Conservation (phyloP, 2,329 filamentous ascomycete species). For the Boeremia lycopersici region DNA sequence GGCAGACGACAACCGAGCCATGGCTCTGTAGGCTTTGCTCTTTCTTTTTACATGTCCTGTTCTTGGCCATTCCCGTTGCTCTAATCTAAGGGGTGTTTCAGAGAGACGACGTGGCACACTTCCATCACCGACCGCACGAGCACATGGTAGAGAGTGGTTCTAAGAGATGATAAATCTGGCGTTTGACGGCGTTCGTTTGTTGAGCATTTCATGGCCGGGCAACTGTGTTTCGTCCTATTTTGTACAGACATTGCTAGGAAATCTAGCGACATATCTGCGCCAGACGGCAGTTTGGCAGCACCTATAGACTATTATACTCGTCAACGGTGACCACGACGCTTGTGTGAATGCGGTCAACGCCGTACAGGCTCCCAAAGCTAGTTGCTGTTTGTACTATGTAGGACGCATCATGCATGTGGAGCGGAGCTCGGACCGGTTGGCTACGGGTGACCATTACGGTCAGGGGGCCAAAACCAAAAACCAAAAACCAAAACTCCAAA, state of each 20-base stretch:
- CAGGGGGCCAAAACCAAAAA: too few relatives aligned
- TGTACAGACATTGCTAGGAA: conserved; percentile 22
- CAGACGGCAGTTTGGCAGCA: neutral
- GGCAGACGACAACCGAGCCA: neutral
- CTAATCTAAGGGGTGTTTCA: neutral
- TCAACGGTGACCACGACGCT: neutral
- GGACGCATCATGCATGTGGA: conserved; percentile 6
- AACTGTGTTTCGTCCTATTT: conserved; percentile 1
- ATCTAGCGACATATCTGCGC: conserved; percentile 8
- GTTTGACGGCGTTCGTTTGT: conserved; percentile 1
- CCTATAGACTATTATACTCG: conserved; percentile 3
- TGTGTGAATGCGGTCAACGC: neutral
- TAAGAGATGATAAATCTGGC: neutral
- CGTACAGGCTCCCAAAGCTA: too few relatives aligned
- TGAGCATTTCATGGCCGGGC: conserved; percentile 8
- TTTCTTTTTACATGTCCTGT: neutral
- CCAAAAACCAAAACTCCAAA: too few relatives aligned
- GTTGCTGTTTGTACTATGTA: neutral
- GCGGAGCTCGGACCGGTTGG: conserved; percentile 17
- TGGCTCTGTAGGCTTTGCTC: neutral
- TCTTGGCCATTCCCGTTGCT: neutral
- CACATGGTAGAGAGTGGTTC: neutral
- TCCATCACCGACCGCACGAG: neutral
- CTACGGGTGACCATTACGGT: too few relatives aligned
- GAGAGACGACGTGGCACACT: neutral